A percentile compares a stretch with the other conserved stretches of the same genome.
These are phyloP conservation scores for Forsythia suspensa DNA, from an alignment of 257 asterid species.

Conservation along the genomic window DNA sequence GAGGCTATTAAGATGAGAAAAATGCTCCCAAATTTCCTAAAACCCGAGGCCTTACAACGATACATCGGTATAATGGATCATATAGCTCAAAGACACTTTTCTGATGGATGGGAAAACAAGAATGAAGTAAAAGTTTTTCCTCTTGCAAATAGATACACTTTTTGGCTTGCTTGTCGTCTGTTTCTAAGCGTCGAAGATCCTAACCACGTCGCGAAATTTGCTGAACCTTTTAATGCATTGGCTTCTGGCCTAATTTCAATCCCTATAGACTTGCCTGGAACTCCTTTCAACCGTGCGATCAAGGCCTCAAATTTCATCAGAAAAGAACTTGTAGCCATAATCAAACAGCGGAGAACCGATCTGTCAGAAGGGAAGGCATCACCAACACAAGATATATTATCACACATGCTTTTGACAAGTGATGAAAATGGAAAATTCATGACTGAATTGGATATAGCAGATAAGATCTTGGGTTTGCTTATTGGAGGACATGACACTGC, in stretches of 20 bases:
- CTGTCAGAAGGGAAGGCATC: slow-evolving; percentile 48
- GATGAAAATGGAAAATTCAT: slow-evolving; percentile 59
- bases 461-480: slow-evolving; percentile 57
- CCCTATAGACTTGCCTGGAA: slow-evolving; percentile 56
- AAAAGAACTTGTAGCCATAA: slow-evolving; percentile 39
- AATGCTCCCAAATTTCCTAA: slow-evolving; percentile 59
- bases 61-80: slow-evolving; percentile 59
- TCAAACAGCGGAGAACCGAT: slow-evolving; percentile 47
- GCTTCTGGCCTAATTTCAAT: slow-evolving; percentile 52
- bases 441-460: slow-evolving; percentile 54
- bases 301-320: slow-evolving; percentile 49
- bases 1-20: slow-evolving; percentile 64
- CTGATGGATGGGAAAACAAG: slow-evolving; percentile 49
- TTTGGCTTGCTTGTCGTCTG: slow-evolving; percentile 52
- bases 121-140: slow-evolving; percentile 43
- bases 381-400: slow-evolving; percentile 53
- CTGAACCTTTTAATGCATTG: slow-evolving; percentile 49
- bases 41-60: slow-evolving; percentile 59
- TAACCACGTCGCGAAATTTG: slow-evolving; percentile 38
- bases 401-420: slow-evolving; percentile 56
- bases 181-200: slow-evolving; percentile 61
- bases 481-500: slow-evolving; percentile 70
- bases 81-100: slow-evolving; percentile 43
- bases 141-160: slow-evolving; percentile 49
- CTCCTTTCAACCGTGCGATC: slow-evolving; percentile 51